Base-by-base conservation (phyloP, 1,139 yeast genomes). In the Yamadazyma membranifaciens region DNA sequence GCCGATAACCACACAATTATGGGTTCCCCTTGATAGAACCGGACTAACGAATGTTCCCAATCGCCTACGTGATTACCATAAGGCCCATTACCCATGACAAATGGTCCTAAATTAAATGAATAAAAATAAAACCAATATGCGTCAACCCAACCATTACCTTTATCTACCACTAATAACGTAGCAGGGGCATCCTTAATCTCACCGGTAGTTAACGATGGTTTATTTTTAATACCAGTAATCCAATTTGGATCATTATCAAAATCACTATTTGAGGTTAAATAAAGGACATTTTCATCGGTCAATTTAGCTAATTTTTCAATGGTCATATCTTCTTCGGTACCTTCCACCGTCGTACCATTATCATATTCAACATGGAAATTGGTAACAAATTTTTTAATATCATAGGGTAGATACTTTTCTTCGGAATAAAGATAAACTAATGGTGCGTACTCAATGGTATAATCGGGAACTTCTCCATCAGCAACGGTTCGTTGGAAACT, bases 1-100 rank as follows among this genome's bases (percentile, higher is more conserved):
- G 98, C 98, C 25, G 95, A 85, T 95, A 92, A 87, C 98, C 98
- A 92, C n/a, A 91, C 81, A 43, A 85, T 77, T n/a, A 82, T 73
- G 0, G 98, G 98, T 45, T 73, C 66, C 0, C 96, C 96, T 4
- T 85, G 75, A 51, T 81, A 77, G 59, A 87, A 92, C 27, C 98
- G 69, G 10, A 89, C 94, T 32, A 92, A 65, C 3, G 95, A 81
- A 60, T 92, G 98, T 54, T 92, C 98, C 98, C 98, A 92, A 65
- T 92, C 98, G 4, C 98, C 98, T 26, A 92, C 81, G 56, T 92
- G 98, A 57, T 91, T 87, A 0, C 98, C 98, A 66, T 85, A 92
- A 0, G 98, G 98, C 0, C 98, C 98, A 31, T 80, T 78, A 3
- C 98, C 98, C 97, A 91, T 91, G 11, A 92, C 97, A 63, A 82